Conservation (phyloP, 371 early-diverging fungal genomes). For the Mucor circinelloides region DNA sequence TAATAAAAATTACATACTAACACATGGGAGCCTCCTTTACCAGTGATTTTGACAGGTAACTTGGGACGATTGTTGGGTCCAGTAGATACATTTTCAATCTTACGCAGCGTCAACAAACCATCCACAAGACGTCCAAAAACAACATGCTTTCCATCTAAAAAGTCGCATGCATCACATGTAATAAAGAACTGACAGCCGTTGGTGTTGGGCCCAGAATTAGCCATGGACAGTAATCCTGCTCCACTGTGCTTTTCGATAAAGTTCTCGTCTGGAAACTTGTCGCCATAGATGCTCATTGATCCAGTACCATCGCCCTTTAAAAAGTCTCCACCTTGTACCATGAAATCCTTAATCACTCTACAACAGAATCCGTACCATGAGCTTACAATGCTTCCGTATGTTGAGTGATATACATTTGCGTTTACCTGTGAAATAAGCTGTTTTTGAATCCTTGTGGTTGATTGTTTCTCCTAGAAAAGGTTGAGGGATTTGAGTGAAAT, state of each 20-base stretch:
- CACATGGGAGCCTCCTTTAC: slow-evolving; percentile 29
- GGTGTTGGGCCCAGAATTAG: slow-evolving; percentile 92
- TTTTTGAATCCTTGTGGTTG: slow-evolving; percentile 89
- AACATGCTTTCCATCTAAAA: slow-evolving; percentile 92
- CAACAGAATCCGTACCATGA: background rate
- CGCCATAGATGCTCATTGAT: slow-evolving; percentile 95
- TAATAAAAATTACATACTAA: background rate
- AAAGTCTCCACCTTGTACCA: slow-evolving; percentile 99
- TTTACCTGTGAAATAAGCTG: slow-evolving; percentile 87
- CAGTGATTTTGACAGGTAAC: slow-evolving; percentile 87
- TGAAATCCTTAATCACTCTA: slow-evolving; percentile 94
- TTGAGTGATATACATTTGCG: background rate
- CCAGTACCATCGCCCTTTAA: slow-evolving; percentile 94
- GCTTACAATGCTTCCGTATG: background rate
- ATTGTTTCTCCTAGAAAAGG: slow-evolving; percentile 62
- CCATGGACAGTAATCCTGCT: slow-evolving; percentile 97
- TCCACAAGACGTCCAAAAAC: slow-evolving; percentile 90
- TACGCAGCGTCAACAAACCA: slow-evolving; percentile 85
- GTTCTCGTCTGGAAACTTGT: slow-evolving; percentile 96
- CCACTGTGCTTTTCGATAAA: slow-evolving; percentile 90
- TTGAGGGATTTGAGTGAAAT: background rate
- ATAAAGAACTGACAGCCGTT: slow-evolving; percentile 99
- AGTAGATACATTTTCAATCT: slow-evolving; percentile 92
- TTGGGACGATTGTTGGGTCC: slow-evolving; percentile 90
- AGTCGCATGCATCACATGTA: slow-evolving; percentile 86